phyloP scores from a whole-genome alignment of 352 stramenopile species.

The Globisporangium cylindrosporum region DNA sequence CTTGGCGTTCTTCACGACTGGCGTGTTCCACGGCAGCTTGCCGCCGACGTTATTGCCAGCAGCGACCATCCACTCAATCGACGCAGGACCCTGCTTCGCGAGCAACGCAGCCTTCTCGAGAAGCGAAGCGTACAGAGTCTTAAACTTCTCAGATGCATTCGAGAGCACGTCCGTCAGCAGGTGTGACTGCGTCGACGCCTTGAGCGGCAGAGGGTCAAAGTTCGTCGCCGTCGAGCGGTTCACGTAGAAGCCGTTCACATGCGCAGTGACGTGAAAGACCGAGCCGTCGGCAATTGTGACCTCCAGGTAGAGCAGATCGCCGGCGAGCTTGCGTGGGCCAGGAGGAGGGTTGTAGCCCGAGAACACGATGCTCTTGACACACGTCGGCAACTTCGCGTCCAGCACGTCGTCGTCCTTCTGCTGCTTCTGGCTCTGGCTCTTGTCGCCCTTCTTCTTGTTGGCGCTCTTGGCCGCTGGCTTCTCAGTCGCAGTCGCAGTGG shows the following conservation, averaged over 20 bases:
- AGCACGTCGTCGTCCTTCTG: conserved; percentile 35
- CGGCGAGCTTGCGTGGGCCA: conserved; percentile 84
- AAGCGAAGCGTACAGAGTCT: conserved; percentile 62
- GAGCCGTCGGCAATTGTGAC: conserved; percentile 70
- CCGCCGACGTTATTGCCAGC: conserved; percentile 68
- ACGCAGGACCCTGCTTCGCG: conserved; percentile 71
- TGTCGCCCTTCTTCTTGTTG: conserved; percentile 31
- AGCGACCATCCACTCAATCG: conserved; percentile 86
- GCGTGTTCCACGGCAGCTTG: conserved; percentile 83
- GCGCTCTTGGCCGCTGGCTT: conserved; percentile 24
- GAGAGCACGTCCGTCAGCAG: conserved; percentile 82
- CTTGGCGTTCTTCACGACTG: conserved; percentile 26
- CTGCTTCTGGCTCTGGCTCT: conserved; percentile 30
- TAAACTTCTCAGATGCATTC: conserved; percentile 71
- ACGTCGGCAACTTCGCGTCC: conserved; percentile 71
- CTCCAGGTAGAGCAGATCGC: conserved; percentile 95
- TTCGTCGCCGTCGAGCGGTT: conserved; percentile 78
- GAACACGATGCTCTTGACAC: conserved; percentile 90
- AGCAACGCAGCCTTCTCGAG: conserved; percentile 75
- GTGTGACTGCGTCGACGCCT: conserved; percentile 43
- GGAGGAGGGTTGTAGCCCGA: conserved; percentile 95
- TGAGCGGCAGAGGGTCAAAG: conserved; percentile 82
- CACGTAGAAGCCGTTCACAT: conserved; percentile 93
- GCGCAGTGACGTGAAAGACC: conserved; percentile 85
- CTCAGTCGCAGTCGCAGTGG: conserved; percentile 18